Conservation (phyloP, 2,329 filamentous ascomycete genomes). For the Bimuria novae-zelandiae region DNA sequence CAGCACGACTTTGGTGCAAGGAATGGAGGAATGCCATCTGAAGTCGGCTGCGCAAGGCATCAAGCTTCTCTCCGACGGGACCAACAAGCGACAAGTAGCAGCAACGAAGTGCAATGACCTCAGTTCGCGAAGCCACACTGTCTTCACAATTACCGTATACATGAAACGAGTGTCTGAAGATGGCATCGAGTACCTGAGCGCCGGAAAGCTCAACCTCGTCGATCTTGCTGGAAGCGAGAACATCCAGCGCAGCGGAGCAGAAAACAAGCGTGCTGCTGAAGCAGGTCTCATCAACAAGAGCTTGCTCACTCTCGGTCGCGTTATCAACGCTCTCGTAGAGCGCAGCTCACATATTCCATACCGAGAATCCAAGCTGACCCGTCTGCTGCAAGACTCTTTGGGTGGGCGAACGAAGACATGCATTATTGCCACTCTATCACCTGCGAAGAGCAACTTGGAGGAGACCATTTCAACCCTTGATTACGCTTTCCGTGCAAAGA, state of each 20-base stretch:
- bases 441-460: constrained; percentile 91
- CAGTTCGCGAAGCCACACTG: constrained; percentile 93
- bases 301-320: constrained; percentile 87
- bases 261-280: constrained; percentile 96
- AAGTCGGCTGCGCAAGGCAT: constrained; percentile 84
- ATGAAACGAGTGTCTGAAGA: constrained; percentile 80
- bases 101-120: constrained; percentile 99
- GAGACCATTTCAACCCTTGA: constrained; percentile 98
- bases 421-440: constrained; percentile 96
- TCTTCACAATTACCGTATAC: constrained; percentile 94
- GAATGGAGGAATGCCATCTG: constrained; percentile 96
- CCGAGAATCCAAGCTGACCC: constrained; percentile 93
- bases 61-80: constrained; percentile 84
- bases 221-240: constrained; percentile 98
- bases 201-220: constrained; percentile 93
- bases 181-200: constrained; percentile 86
- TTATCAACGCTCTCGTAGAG: constrained; percentile 97
- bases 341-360: constrained; percentile 86
- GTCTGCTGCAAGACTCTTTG: constrained; percentile 92
- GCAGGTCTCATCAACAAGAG: constrained; percentile 98
- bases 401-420: constrained; percentile 96
- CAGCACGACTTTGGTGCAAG: constrained; percentile 84
- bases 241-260: constrained; percentile 93
- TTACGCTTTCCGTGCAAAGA: constrained; percentile 97
- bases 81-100: constrained; percentile 94